Evolutionary conservation across 192 early-diverging fungal species (phyloP).

Genomic region (Ambispora gerdemannii): DNA sequence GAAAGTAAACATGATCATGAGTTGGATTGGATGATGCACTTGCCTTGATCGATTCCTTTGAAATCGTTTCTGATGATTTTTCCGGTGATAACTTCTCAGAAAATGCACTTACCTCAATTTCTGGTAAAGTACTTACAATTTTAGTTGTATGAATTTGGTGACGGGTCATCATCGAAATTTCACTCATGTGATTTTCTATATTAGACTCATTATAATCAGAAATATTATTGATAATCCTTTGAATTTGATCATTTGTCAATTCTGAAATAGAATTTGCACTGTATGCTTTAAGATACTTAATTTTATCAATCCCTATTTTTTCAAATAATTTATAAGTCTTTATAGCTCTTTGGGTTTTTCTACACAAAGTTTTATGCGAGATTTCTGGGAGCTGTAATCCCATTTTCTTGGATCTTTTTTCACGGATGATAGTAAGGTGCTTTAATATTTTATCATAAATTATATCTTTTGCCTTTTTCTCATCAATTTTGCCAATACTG

Average conservation of each 20-base stretch:
- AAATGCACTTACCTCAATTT: neutral
- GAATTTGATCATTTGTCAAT: conserved; percentile 18
- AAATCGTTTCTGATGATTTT: too few relatives aligned
- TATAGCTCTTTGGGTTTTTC: too few relatives aligned
- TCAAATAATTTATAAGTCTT: conserved; percentile 24
- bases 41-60: too few relatives aligned
- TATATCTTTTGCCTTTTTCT: conserved; percentile 19
- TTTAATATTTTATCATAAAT: too few relatives aligned
- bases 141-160: conserved; percentile 15
- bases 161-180: conserved; percentile 17
- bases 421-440: conserved; percentile 13
- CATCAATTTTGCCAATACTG: conserved; percentile 7
- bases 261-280: conserved; percentile 26
- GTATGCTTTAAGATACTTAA: conserved; percentile 20
- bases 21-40: too few relatives aligned
- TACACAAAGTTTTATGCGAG: too few relatives aligned
- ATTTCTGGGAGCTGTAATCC: conserved; percentile 21
- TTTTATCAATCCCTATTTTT: conserved; percentile 15
- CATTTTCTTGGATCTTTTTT: conserved; percentile 21
- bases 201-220: conserved; percentile 20
- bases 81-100: neutral
- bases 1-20: neutral
- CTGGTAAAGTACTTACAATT: conserved; percentile 16
- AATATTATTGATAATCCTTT: conserved; percentile 20
- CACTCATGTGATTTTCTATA: conserved; percentile 29